Evolutionary conservation across 163 green algal species (phyloP), one percentile per base, ranked within the genome.

Genomic region (Volvox carteri): DNA sequence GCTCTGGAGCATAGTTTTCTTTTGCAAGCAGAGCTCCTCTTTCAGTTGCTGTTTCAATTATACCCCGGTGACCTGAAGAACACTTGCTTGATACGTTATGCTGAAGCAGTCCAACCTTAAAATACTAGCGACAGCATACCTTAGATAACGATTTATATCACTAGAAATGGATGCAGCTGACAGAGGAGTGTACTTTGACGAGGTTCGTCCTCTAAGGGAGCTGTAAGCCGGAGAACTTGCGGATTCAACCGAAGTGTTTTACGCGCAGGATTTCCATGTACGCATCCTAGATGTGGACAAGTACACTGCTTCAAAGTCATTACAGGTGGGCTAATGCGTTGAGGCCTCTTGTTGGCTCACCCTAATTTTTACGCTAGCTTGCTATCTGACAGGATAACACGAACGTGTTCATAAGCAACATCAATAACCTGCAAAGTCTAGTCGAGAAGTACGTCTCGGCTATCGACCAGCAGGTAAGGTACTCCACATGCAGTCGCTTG

Each of bases 211-310:
- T 73, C 73, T 67, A 89, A 89, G 46, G 16, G 58, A 18, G 21
- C 46, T 21, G 19, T 11, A 0, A 9, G 25, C n/a, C 50, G 3
- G 35, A 35, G 4, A 41, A 21, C 7, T 23, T 21, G 37, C 11
- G 35, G 39, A 68, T n/a, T 30, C 58, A 8, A 74, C 19, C 30
- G 8, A 48, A 4, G 37, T 50, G 37, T 25, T n/a, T 54, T 9
- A 12, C 68, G 19, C 62, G 62, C 84, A 95, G 93, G 92, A 94
- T 23, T 93, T 87, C 75, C 83, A 92, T 56, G 91, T 95, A 19
- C 83, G 93, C 16, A 93, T 95, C 21, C 76, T 95, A 2, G 92
- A 95, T 44, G 84, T 93, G 12, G 93, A 95, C 76, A 95, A 95
- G 67, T 95, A 91, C 74, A 93, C 91, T 18, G 54, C 78, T 0